phyloP scores from a whole-genome alignment of 306 rosid species.

The Gastrolobium villosum region DNA sequence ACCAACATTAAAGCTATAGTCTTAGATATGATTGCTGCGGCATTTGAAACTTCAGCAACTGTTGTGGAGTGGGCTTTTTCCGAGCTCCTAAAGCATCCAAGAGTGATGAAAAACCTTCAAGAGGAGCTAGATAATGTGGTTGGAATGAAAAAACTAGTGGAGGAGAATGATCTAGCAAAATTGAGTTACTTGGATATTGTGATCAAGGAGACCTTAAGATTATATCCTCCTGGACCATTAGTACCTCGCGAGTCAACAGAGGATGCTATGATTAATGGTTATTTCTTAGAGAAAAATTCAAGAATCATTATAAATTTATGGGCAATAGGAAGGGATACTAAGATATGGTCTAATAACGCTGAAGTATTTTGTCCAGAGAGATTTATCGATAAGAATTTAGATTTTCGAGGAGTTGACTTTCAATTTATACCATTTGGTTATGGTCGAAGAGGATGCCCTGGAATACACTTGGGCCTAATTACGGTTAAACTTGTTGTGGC shows the following conservation, averaged over 20 bases:
- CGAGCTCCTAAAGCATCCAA: conserved; percentile 55
- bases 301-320: conserved; percentile 48
- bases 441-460: conserved; percentile 60
- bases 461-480: conserved; percentile 46
- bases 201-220: conserved; percentile 55
- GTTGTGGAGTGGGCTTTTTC: conserved; percentile 54
- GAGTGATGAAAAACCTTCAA: conserved; percentile 55
- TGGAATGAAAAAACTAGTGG: conserved; percentile 49
- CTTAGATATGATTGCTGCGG: conserved; percentile 51
- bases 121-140: conserved; percentile 51
- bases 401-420: conserved; percentile 40
- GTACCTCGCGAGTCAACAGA: conserved; percentile 47
- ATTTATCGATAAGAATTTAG: conserved; percentile 18
- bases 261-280: conserved; percentile 47
- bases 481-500: conserved; percentile 44
- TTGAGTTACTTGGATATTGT: conserved; percentile 57
- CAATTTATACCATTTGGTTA: conserved; percentile 55
- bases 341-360: conserved; percentile 52
- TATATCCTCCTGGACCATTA: conserved; percentile 51
- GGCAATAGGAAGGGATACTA: conserved; percentile 57
- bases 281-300: conserved; percentile 36
- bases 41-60: conserved; percentile 48
- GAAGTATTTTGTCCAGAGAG: conserved; percentile 56
- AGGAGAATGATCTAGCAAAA: conserved; percentile 52
- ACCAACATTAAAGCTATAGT: conserved; percentile 55